Percentiles rank a stretch among this genome's conserved stretches.
These are phyloP conservation scores for Populus hybrid DNA, from an alignment of 441 rosid genomes.

Conservation along the genomic window DNA sequence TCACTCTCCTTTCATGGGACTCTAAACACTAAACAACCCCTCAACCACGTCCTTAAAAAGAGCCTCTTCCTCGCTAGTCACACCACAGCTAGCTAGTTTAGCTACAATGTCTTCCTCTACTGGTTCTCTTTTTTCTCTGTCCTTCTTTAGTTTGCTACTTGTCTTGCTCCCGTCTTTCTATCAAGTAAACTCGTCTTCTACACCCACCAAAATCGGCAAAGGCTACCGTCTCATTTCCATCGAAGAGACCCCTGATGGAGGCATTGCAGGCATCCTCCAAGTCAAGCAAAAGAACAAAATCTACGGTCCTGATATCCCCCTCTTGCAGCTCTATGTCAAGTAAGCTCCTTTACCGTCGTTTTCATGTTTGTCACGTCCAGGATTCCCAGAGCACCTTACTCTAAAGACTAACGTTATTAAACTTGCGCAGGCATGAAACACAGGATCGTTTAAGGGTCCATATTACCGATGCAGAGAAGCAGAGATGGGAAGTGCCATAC, in stretches of 20 bases:
- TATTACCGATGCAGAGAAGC: constrained; percentile 80
- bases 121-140: not conserved
- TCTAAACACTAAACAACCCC: not conserved
- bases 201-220: constrained; percentile 53
- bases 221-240: constrained; percentile 84
- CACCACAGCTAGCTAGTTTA: not conserved
- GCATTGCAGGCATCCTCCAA: constrained; percentile 68
- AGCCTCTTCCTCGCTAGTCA: not conserved
- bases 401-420: not conserved
- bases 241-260: constrained; percentile 71
- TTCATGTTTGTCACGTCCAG: not conserved
- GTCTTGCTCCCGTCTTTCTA: constrained; percentile 20
- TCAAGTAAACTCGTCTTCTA: constrained; percentile 29
- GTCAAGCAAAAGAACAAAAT: constrained; percentile 63
- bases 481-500: constrained; percentile 96
- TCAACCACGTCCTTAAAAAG: not conserved
- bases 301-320: constrained; percentile 81
- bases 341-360: constrained; percentile 15
- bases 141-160: constrained; percentile 17
- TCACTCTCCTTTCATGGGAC: too few species aligned
- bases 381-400: not conserved
- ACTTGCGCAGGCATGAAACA: constrained; percentile 65
- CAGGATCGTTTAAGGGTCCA: constrained; percentile 67
- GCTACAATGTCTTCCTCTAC: constrained; percentile 12
- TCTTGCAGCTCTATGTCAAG: constrained; percentile 80